Evolutionary conservation across 139 green algal species (phyloP).

Genomic region (Picocystis salinarum): DNA sequence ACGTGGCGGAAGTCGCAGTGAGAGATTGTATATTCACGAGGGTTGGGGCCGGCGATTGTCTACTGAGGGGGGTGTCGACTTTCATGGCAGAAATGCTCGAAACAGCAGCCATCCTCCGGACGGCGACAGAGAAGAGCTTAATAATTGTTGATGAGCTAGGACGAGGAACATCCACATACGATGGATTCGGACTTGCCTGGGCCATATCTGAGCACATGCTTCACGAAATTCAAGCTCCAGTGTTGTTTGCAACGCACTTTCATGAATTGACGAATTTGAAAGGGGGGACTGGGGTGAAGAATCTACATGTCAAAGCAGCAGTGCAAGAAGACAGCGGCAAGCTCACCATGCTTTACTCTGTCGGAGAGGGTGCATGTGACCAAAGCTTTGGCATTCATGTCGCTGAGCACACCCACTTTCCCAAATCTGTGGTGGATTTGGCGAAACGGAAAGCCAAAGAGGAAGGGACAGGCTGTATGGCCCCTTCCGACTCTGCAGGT

Average conservation of each 20-base stretch:
- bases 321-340: constrained; percentile 32
- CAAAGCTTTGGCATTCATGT: constrained; percentile 89
- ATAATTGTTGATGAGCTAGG: constrained; percentile 97
- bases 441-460: constrained; percentile 48
- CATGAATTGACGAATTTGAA: constrained; percentile 82
- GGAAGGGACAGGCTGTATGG: too few relatives aligned
- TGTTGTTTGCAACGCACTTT: constrained; percentile 93
- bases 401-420: constrained; percentile 76
- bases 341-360: constrained; percentile 85
- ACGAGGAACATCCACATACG: constrained; percentile 81
- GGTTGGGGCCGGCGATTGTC: constrained; percentile 89
- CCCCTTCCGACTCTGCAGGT: too few relatives aligned
- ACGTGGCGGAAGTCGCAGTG: constrained; percentile 53
- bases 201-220: too few relatives aligned
- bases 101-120: constrained; percentile 17
- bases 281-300: constrained; percentile 11
- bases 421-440: constrained; percentile 46
- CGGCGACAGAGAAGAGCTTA: constrained; percentile 45
- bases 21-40: constrained; percentile 87
- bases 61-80: constrained; percentile 75
- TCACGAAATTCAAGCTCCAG: constrained; percentile 36
- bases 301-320: constrained; percentile 47
- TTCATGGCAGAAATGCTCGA: constrained; percentile 99
- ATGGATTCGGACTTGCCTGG: constrained; percentile 93
- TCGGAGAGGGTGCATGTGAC: constrained; percentile 58